Conservation (phyloP, 2,329 filamentous ascomycete species). For the Neofusicoccum sp. region DNA sequence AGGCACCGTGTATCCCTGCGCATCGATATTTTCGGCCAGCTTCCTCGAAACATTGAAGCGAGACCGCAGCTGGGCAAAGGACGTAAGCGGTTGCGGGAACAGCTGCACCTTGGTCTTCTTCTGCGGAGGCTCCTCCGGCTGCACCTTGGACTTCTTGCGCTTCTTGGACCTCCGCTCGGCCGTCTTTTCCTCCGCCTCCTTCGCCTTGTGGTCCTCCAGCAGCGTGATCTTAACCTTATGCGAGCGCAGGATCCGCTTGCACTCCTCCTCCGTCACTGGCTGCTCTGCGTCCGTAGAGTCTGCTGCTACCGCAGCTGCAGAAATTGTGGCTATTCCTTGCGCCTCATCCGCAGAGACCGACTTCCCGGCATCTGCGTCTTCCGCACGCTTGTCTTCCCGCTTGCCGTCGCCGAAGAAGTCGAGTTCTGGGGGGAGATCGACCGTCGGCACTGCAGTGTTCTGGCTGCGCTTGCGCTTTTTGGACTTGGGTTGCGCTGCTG, state of each 20-base stretch:
- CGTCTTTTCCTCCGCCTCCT: constrained; percentile 49
- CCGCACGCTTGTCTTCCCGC: constrained; percentile 15
- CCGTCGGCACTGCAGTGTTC: constrained; percentile 19
- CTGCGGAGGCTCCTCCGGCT: constrained; percentile 36
- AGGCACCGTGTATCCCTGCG: constrained; percentile 82
- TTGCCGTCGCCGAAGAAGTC: constrained; percentile 43
- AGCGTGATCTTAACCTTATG: constrained; percentile 84
- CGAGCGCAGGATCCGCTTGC: constrained; percentile 69
- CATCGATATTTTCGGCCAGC: constrained; percentile 73
- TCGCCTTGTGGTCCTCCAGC: constrained; percentile 53
- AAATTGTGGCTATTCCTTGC: constrained; percentile 6
- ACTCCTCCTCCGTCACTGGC: constrained; percentile 64
- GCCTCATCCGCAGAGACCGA: not conserved
- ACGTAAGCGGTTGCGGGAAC: constrained; percentile 74
- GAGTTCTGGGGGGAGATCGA: constrained; percentile 34
- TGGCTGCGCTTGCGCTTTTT: constrained; percentile 45
- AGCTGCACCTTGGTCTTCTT: constrained; percentile 50
- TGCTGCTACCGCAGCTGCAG: constrained; percentile 20
- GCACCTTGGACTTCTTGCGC: constrained; percentile 39
- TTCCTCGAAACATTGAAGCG: constrained; percentile 71
- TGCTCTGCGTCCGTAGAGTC: constrained; percentile 17
- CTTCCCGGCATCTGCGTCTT: not conserved
- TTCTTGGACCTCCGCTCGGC: constrained; percentile 54
- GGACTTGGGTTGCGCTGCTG: constrained; percentile 23
- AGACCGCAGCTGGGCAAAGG: constrained; percentile 70